A percentile compares a stretch with the other conserved stretches of the same genome.
Conservation (phyloP, 2,329 filamentous ascomycete species). For the Xenoacremonium recifei region DNA sequence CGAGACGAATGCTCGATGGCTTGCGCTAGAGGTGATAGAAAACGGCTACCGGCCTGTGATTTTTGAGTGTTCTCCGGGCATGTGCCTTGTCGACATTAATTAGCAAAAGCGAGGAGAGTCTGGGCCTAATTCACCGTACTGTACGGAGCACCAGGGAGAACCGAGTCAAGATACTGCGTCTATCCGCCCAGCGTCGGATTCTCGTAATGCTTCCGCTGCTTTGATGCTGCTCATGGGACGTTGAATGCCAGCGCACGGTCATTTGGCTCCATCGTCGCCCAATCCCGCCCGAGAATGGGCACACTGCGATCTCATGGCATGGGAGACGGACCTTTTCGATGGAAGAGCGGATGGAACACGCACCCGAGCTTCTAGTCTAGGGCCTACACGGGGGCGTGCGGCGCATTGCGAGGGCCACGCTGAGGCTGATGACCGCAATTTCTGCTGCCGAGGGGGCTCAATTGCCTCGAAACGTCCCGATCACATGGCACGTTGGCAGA, state of each 20-base stretch:
- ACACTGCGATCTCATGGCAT: too few relatives aligned
- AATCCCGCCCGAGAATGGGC: slow-evolving; percentile 17
- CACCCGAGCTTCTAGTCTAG: neutral
- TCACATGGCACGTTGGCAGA: neutral
- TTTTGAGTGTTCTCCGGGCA: too few relatives aligned
- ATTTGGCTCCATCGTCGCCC: slow-evolving; percentile 9
- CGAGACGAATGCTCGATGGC: too few relatives aligned
- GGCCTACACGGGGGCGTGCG: too few relatives aligned
- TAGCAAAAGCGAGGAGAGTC: too few relatives aligned
- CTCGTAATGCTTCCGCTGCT: too few relatives aligned
- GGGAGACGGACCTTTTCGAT: too few relatives aligned
- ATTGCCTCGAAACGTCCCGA: too few relatives aligned
- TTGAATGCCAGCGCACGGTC: neutral
- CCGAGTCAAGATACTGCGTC: too few relatives aligned
- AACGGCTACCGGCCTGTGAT: neutral
- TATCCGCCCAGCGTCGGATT: too few relatives aligned
- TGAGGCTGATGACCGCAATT: neutral
- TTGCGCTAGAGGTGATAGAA: neutral
- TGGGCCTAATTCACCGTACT: too few relatives aligned
- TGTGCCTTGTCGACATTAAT: too few relatives aligned
- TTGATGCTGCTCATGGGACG: neutral
- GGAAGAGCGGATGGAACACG: neutral
- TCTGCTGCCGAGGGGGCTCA: neutral
- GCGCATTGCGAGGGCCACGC: neutral
- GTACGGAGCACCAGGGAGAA: neutral